These are phyloP conservation scores for Thermothielavioides terrestris DNA, from an alignment of 495 filamentous ascomycete genomes.

Conservation along the genomic window DNA sequence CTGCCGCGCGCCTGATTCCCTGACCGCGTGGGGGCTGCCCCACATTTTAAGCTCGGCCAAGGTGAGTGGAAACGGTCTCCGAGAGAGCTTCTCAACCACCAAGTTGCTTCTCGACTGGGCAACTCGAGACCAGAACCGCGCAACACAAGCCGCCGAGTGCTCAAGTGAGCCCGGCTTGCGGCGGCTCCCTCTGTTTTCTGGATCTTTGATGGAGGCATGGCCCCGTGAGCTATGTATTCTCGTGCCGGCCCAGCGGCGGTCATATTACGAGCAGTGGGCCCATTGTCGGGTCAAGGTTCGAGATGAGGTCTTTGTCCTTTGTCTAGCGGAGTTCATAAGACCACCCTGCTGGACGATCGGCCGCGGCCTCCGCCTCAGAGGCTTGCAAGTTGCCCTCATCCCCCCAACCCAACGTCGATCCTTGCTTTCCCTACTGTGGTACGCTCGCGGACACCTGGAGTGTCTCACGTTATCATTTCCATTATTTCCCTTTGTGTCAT, in stretches of 20 bases:
- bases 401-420: no score
- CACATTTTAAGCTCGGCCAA: slow-evolving; percentile 10
- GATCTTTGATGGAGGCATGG: neutral
- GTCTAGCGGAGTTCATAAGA: neutral
- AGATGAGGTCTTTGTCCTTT: neutral
- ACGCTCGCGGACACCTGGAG: slow-evolving; percentile 10
- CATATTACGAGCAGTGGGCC: neutral
- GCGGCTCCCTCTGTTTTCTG: neutral
- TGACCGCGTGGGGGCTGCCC: slow-evolving; percentile 2
- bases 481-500: neutral
- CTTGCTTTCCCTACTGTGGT: neutral
- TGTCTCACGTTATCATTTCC: slow-evolving; percentile 1
- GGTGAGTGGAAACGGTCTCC: slow-evolving; percentile 14
- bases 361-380: no score
- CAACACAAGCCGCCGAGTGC: neutral
- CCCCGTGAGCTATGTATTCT: neutral
- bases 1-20: slow-evolving; percentile 22
- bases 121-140: slow-evolving; percentile 7
- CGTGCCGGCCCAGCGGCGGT: neutral
- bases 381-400: no score
- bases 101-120: slow-evolving; percentile 8
- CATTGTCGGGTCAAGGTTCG: no score
- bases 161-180: no score
- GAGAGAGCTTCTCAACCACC: slow-evolving; percentile 20
- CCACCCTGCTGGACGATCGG: no score